Base-by-base conservation (phyloP, 495 filamentous ascomycete species). In the Xylaria venustula region DNA sequence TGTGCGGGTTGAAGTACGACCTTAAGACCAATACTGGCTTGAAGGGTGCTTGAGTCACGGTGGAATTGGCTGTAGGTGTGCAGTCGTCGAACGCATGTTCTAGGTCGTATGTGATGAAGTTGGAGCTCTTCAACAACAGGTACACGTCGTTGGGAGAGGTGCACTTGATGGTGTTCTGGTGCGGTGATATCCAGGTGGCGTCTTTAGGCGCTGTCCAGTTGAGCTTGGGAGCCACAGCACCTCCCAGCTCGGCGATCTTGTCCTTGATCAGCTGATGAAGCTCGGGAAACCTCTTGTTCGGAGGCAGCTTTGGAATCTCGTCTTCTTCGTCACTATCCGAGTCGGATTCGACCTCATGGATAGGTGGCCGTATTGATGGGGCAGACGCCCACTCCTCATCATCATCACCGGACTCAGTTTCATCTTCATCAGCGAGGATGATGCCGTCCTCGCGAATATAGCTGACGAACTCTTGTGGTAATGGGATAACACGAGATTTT, bases 171-270 rank as follows among this genome's bases (percentile, higher is more conserved):
- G 88, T 93, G 67, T 98, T 98, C 26, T 90, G 91, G 67, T 79
- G 80, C 1, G 90, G 87, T 14, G 83, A 84, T 75, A 98, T 98
- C 86, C 91, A 97, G n/a, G 89, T 90, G 8, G 94, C 95, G 70
- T 99, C 94, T 72, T 97, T 97, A 0, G 94, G 94, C 3, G 90
- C 85, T 28, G 92, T 96, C 94, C 94, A 99, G 79, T 98, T 97
- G 23, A 99, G 79, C 68, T 99, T 99, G 2, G 95, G 95, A 0
- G 86, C 84, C 0, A 92, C 92, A 32, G 85, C 85, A 59, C 94
- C 93, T 32, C 89, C 91, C 0, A 97, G 82, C 57, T 90, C 85
- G 3, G 81, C 67, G 63, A 99, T 97, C 4, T 85, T 88, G 15
- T 79, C 71, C 73, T 87, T 88, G 69, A 99, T 88, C 49, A 83